Evolutionary conservation across 495 filamentous ascomycete genomes (phyloP), one percentile per base, ranked within the genome.

Genomic region (Neurospora sp.): DNA sequence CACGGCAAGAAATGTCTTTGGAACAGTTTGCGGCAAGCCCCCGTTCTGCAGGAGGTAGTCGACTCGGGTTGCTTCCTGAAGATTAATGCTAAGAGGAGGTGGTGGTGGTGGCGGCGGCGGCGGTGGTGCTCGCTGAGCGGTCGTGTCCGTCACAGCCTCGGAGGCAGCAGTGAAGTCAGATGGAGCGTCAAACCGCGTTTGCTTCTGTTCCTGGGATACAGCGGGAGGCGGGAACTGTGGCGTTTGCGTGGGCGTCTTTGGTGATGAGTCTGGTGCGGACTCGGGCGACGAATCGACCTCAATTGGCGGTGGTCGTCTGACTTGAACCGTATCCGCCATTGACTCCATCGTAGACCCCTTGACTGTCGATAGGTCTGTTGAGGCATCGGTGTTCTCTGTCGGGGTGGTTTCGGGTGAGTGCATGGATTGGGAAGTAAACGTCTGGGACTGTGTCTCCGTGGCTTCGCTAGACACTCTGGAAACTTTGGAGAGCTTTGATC

Each of bases 1-100:
- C 19, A 84, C 84, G 45, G 86, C 78, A 54, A 97, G 87, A 21
- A 97, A 86, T 66, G 86, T 85, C 73, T 88, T 90, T 0, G 92
- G 89, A 2, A 94, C 87, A 24, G 87, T 83, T 31, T 88, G 84
- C 36, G 88, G 80, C 36, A 98, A 80, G 7, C 94, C 94, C 69
- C 94, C 94, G 81, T 97, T 89, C 72, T 93, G 92, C 74, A 98
- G 84, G 34, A 98, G 85, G 79, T 98, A 98, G 77, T 98, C 94
- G 24, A 98, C 93, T 62, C 91, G 86, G 2, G 94, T 94, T 0
- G 82, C 78, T 31, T 87, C 85, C 39, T 82, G 80, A 28, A 92
- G 85, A 73, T 91, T 86, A 45, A 90, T 80, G n/a, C 90, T 88
- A 0, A 92, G 91, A n/a, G 93, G 92, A 2, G 93, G 92, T 0